Conservation (phyloP, 108 stramenopile species). For the Pseudonitzschia delicatissima region DNA sequence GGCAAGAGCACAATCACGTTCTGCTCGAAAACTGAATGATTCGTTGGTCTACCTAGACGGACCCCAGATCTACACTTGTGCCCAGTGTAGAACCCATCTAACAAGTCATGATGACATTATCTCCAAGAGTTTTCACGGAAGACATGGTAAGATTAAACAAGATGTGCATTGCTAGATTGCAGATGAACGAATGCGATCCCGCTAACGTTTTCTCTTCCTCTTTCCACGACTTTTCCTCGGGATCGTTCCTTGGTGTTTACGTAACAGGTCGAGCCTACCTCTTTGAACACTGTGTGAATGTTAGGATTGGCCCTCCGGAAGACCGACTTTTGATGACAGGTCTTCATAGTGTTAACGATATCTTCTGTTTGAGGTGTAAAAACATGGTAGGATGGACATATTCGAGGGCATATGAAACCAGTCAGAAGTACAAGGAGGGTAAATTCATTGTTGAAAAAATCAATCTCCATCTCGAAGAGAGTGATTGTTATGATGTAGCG, state of each 20-base stretch:
- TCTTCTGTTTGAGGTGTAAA: conserved; percentile 87
- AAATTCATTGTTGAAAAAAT: conserved; percentile 94
- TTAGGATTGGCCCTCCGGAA: conserved; percentile 68
- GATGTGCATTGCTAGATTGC: too few relatives aligned
- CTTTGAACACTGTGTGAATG: conserved; percentile 88
- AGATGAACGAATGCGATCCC: not conserved
- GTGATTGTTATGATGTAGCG: conserved; percentile 52
- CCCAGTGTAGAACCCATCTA: conserved; percentile 86
- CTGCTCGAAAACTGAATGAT: conserved; percentile 70
- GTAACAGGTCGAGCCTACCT: conserved; percentile 84
- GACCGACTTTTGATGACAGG: conserved; percentile 90
- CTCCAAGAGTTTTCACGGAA: conserved; percentile 93
- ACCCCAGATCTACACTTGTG: conserved; percentile 86
- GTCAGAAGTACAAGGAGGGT: conserved; percentile 93
- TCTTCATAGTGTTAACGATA: conserved; percentile 91
- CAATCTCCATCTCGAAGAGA: conserved; percentile 77
- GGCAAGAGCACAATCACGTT: conserved; percentile 28
- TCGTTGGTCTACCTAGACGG: conserved; percentile 89
- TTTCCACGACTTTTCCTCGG: not conserved
- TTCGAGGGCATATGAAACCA: conserved; percentile 75
- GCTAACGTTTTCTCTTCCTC: not conserved
- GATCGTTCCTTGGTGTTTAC: too few relatives aligned
- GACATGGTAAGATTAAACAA: conserved; percentile 62
- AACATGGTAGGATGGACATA: conserved; percentile 95
- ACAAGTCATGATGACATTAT: conserved; percentile 92